phyloP scores from a whole-genome alignment of 2,329 filamentous ascomycete genomes.

The Pseudonectria buxi region DNA sequence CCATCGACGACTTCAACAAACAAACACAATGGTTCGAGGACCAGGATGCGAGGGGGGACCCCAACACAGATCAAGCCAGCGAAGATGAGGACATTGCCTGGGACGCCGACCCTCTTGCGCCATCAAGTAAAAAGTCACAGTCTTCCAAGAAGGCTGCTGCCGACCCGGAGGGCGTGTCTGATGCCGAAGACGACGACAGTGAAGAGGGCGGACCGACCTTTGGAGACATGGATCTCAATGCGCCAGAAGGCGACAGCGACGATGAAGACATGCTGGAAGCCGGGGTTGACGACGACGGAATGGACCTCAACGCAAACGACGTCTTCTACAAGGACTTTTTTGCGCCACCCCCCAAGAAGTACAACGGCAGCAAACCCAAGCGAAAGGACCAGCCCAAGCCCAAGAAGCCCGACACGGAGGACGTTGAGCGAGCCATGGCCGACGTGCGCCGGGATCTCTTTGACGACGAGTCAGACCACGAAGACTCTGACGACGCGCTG shows the following conservation, averaged over 20 bases:
- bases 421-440: constrained; percentile 76
- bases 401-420: constrained; percentile 48
- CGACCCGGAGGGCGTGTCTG: constrained; percentile 17
- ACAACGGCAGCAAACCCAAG: constrained; percentile 42
- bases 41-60: constrained; percentile 71
- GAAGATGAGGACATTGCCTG: constrained; percentile 88
- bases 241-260: constrained; percentile 60
- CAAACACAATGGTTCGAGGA: constrained; percentile 85
- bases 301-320: constrained; percentile 71
- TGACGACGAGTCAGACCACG: constrained; percentile 63
- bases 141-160: constrained; percentile 26
- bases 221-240: constrained; percentile 68
- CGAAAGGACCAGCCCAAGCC: constrained; percentile 35
- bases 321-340: constrained; percentile 93
- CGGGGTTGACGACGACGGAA: constrained; percentile 49
- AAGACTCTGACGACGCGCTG: constrained; percentile 58
- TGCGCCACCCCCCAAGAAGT: constrained; percentile 72
- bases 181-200: constrained; percentile 46
- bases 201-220: constrained; percentile 80
- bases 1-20: constrained; percentile 94
- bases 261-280: constrained; percentile 52
- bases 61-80: constrained; percentile 64
- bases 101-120: constrained; percentile 65
- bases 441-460: constrained; percentile 87
- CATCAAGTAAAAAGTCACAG: constrained; percentile 24